Percentiles rank a stretch among this genome's conserved stretches.
Evolutionary conservation across 768 basidiomycete genomes (phyloP).

Genomic region (Tylopilus felleus): DNA sequence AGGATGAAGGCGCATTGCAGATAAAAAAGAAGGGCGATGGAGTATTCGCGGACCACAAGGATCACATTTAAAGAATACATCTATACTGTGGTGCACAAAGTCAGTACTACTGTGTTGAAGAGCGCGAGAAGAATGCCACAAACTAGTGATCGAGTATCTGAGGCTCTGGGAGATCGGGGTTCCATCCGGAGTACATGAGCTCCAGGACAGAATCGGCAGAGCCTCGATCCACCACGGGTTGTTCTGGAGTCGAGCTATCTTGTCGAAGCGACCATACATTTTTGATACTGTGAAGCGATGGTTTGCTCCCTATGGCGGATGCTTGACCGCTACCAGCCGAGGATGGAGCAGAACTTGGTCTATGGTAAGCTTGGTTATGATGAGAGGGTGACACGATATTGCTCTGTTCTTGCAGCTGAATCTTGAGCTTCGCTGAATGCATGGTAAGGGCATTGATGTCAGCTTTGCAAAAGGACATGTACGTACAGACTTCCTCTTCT

Average conservation of each 20-base stretch:
- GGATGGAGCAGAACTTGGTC: conserved; percentile 23
- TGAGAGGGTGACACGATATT: conserved; percentile 27
- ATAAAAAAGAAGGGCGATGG: conserved; percentile 75
- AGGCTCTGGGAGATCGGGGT: conserved; percentile 80
- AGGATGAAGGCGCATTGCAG: conserved; percentile 77
- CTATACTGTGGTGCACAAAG: conserved; percentile 49
- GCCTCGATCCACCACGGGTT: conserved; percentile 36
- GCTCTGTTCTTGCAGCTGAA: conserved; percentile 55
- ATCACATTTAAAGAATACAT: conserved; percentile 85
- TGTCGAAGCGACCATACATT: conserved; percentile 32
- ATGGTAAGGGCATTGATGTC: conserved; percentile 9
- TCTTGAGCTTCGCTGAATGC: conserved; percentile 57
- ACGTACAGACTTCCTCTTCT: conserved; percentile 73
- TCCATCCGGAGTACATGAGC: conserved; percentile 76
- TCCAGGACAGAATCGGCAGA: conserved; percentile 57
- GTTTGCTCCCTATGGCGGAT: conserved; percentile 5
- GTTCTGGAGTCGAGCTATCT: conserved; percentile 51
- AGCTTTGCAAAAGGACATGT: background rate
- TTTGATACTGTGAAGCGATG: background rate
- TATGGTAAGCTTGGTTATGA: conserved; percentile 16
- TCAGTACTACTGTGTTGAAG: conserved; percentile 15
- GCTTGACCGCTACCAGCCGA: conserved; percentile 16
- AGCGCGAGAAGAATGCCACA: conserved; percentile 26
- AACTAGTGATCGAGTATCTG: conserved; percentile 72
- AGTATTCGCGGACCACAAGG: conserved; percentile 84